A percentile compares a stretch with the other conserved stretches of the same genome.
Evolutionary conservation across 2,329 filamentous ascomycete species (phyloP).

Genomic region (Talaromyces rugulosus): DNA sequence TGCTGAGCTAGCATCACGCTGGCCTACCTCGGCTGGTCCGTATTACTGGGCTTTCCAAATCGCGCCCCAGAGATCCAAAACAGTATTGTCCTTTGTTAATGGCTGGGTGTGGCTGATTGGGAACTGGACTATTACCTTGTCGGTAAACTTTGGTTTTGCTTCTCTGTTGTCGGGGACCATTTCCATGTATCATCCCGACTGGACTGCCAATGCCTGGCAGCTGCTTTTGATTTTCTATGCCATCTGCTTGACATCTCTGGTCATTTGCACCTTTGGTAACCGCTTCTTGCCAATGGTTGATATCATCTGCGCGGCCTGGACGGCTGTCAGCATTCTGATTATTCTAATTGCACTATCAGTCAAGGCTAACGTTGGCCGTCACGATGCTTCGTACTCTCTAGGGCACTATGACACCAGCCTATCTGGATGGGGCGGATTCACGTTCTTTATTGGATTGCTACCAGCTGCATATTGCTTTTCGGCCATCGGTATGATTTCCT

Average conservation of each 20-base stretch:
- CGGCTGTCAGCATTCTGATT: constrained; percentile 52
- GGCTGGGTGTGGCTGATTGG: constrained; percentile 53
- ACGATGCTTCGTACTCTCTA: constrained; percentile 50
- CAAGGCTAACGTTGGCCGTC: constrained; percentile 51
- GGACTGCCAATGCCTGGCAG: constrained; percentile 57
- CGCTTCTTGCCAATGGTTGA: constrained; percentile 62
- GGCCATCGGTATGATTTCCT: constrained; percentile 59
- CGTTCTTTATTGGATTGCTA: constrained; percentile 60
- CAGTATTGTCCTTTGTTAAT: constrained; percentile 48
- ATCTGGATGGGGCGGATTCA: constrained; percentile 57
- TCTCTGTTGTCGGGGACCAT: constrained; percentile 50
- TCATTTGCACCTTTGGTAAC: constrained; percentile 65
- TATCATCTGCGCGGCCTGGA: constrained; percentile 55
- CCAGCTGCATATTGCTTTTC: constrained; percentile 57
- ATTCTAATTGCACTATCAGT: constrained; percentile 55
- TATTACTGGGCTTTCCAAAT: constrained; percentile 55
- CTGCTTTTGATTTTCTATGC: constrained; percentile 68
- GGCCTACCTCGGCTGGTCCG: constrained; percentile 49
- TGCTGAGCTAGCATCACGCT: constrained; percentile 49
- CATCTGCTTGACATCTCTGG: constrained; percentile 61
- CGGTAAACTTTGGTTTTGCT: constrained; percentile 54
- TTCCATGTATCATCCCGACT: constrained; percentile 53
- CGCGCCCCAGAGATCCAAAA: constrained; percentile 38
- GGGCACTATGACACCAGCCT: constrained; percentile 54
- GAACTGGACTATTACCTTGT: constrained; percentile 51